These are phyloP conservation scores for Coccomyxa subellipsoidea DNA, from an alignment of 163 green algal genomes.

Conservation along the genomic window DNA sequence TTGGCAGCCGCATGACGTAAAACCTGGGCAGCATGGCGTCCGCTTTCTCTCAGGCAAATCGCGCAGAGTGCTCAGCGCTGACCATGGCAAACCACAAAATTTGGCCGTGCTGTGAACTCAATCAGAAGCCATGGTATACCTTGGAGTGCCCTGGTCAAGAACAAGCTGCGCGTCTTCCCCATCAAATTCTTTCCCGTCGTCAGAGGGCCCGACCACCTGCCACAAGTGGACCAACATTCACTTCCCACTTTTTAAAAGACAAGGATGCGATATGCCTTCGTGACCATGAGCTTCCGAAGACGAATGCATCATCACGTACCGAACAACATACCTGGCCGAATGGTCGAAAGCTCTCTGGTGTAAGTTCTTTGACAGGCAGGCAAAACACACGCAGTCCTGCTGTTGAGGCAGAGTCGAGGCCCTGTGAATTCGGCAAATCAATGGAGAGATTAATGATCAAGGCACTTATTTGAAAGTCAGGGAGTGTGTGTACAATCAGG, in stretches of 20 bases:
- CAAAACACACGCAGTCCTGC: neutral
- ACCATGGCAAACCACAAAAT: neutral
- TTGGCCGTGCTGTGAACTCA: neutral
- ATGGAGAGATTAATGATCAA: too few relatives aligned
- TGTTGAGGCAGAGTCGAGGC: neutral
- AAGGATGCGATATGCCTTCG: too few relatives aligned
- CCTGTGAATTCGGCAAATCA: neutral
- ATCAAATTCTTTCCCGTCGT: slow-evolving; percentile 74
- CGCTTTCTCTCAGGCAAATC: too few relatives aligned
- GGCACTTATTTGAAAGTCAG: too few relatives aligned
- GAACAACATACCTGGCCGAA: slow-evolving; percentile 68
- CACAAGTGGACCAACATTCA: too few relatives aligned
- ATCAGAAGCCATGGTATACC: neutral
- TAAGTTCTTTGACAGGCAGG: slow-evolving; percentile 19
- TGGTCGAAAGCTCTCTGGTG: slow-evolving; percentile 58
- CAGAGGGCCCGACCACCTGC: slow-evolving; percentile 44
- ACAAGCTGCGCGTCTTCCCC: slow-evolving; percentile 74
- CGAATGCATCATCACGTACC: slow-evolving; percentile 9
- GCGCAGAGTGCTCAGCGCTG: neutral
- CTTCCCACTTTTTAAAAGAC: too few relatives aligned
- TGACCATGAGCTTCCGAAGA: too few relatives aligned
- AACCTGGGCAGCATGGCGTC: slow-evolving; percentile 73
- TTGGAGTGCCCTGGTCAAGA: slow-evolving; percentile 69
- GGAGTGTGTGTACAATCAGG: too few relatives aligned
- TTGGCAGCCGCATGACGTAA: slow-evolving; percentile 91